phyloP scores from a whole-genome alignment of 345 rosid genomes.

The Erodium maritimum region DNA sequence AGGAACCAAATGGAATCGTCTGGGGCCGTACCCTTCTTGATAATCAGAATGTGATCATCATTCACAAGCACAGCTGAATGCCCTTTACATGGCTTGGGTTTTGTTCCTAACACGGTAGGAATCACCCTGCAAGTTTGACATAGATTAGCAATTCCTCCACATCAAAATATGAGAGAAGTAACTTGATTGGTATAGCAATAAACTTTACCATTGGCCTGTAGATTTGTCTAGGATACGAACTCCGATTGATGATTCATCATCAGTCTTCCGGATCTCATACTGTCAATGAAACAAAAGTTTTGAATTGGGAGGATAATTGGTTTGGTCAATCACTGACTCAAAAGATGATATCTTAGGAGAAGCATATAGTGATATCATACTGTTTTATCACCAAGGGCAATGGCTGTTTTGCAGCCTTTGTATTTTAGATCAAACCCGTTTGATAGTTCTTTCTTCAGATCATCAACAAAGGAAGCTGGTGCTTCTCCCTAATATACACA shows the following conservation, averaged over 20 bases:
- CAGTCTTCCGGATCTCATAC: slow-evolving; percentile 53
- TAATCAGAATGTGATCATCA: slow-evolving; percentile 54
- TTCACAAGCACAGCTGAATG: slow-evolving; percentile 43
- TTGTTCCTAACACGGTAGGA: slow-evolving; percentile 56
- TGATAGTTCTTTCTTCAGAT: slow-evolving; percentile 25
- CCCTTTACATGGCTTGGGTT: slow-evolving; percentile 51
- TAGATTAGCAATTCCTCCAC: slow-evolving; percentile 7
- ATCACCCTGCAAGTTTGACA: slow-evolving; percentile 36
- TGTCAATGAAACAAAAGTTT: slow-evolving; percentile 24
- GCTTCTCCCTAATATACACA: slow-evolving; percentile 65
- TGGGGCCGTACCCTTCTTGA: slow-evolving; percentile 51
- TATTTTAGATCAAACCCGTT: slow-evolving; percentile 36
- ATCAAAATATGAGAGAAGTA: slow-evolving; percentile 10
- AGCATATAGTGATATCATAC: slow-evolving; percentile 25
- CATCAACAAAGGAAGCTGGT: slow-evolving; percentile 40
- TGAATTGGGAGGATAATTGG: slow-evolving; percentile 2
- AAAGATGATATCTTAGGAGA: background rate
- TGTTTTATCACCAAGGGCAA: slow-evolving; percentile 34
- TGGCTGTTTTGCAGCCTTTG: slow-evolving; percentile 26
- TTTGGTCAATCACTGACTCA: background rate
- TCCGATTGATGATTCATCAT: slow-evolving; percentile 42
- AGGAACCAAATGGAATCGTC: slow-evolving; percentile 88
- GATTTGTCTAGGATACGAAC: slow-evolving; percentile 44
- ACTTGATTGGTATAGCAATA: slow-evolving; percentile 3
- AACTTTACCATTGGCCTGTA: slow-evolving; percentile 50